phyloP scores from a whole-genome alignment of 2,329 filamentous ascomycete species.

The Hymenoscyphus scutula region DNA sequence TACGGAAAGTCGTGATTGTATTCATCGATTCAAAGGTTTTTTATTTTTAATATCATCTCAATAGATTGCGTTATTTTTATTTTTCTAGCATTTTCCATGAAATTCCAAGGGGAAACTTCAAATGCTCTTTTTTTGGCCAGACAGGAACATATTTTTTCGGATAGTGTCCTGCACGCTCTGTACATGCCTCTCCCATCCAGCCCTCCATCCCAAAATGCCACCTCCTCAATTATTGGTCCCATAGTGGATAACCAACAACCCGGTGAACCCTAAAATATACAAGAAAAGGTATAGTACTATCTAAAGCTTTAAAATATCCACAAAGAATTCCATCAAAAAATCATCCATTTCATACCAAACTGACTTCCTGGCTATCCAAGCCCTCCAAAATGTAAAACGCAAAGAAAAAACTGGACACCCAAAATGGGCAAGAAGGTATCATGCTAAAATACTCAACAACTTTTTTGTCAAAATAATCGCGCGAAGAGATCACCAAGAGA shows the following conservation, averaged over 20 bases:
- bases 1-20: not conserved
- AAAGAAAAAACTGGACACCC: not conserved
- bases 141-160: not conserved
- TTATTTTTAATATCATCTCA: too few relatives aligned
- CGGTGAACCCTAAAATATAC: not conserved
- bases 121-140: not conserved
- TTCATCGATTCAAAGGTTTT: too few relatives aligned
- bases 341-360: not conserved
- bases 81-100: not conserved
- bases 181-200: not conserved
- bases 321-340: not conserved
- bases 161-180: not conserved
- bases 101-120: too few relatives aligned
- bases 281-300: not conserved
- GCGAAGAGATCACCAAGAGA: slow-evolving; percentile 53
- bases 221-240: not conserved
- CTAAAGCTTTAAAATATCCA: not conserved
- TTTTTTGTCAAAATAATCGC: not conserved
- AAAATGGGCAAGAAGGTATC: not conserved
- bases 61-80: too few relatives aligned
- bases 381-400: not conserved
- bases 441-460: slow-evolving; percentile 1
- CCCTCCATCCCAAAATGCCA: not conserved
- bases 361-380: not conserved
- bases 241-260: not conserved